Percentiles rank a stretch among this genome's conserved stretches.
Conservation (phyloP, 2,329 filamentous ascomycete species). For the Onygenales sp. region DNA sequence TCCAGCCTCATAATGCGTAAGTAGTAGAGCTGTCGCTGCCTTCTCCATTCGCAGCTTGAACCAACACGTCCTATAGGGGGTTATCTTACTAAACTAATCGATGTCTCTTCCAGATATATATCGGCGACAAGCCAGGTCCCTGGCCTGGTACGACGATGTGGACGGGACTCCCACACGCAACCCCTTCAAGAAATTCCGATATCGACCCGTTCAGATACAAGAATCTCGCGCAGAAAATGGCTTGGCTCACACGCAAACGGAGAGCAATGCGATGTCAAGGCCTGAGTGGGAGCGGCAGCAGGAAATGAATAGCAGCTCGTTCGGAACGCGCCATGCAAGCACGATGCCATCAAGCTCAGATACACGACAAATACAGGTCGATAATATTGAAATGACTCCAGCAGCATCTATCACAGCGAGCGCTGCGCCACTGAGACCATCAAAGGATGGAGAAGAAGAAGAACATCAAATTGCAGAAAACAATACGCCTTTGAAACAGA, state of each 20-base stretch:
- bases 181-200: constrained; percentile 32
- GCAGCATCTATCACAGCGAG: not conserved
- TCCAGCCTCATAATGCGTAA: not conserved
- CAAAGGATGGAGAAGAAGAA: not conserved
- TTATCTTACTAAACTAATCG: too few relatives aligned
- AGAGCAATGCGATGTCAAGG: constrained; percentile 14
- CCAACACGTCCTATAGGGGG: too few relatives aligned
- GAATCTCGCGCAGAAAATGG: constrained; percentile 18
- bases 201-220: constrained; percentile 18
- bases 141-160: constrained; percentile 34
- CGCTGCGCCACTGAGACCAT: not conserved
- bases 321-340: not conserved
- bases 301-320: constrained; percentile 3
- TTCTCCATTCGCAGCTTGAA: too few relatives aligned
- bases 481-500: constrained; percentile 6
- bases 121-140: constrained; percentile 26
- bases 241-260: constrained; percentile 14
- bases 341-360: not conserved
- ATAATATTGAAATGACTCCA: not conserved
- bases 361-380: too few relatives aligned
- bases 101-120: constrained; percentile 25
- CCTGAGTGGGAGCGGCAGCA: not conserved
- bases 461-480: not conserved
- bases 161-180: constrained; percentile 25
- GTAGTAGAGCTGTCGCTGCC: not conserved